Conservation (phyloP, 768 basidiomycete species). For the Auricularia heimuer region DNA sequence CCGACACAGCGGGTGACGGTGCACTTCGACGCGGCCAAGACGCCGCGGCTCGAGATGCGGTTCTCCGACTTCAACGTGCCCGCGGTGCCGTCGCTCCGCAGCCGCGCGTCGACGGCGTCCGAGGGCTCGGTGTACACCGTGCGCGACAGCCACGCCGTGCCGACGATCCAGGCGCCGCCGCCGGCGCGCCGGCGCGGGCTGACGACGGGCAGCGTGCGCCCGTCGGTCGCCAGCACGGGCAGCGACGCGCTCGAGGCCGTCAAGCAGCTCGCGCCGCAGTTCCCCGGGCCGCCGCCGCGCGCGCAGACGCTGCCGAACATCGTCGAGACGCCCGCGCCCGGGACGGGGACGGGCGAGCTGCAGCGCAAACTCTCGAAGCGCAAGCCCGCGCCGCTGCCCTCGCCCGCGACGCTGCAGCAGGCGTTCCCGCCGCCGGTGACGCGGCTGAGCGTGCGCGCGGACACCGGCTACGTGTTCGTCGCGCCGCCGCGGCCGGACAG, state of each 20-base stretch:
- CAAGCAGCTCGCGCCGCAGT: slow-evolving; percentile 42
- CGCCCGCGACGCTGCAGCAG: background rate
- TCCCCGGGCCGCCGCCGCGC: slow-evolving; percentile 38
- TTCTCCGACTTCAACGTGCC: slow-evolving; percentile 28
- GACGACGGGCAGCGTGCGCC: slow-evolving; percentile 4
- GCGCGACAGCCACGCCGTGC: background rate
- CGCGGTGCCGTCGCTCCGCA: slow-evolving; percentile 21
- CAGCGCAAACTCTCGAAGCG: background rate
- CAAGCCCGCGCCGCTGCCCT: background rate
- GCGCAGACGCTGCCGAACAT: background rate
- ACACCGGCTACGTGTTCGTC: background rate
- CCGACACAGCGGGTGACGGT: slow-evolving; percentile 40
- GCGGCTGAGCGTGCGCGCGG: background rate
- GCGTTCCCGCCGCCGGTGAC: background rate
- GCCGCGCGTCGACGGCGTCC: background rate
- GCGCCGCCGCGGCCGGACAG: background rate
- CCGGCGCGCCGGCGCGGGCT: background rate
- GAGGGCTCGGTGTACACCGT: background rate
- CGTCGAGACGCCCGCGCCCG: background rate
- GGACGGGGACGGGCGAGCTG: background rate
- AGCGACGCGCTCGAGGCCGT: slow-evolving; percentile 38
- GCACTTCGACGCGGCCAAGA: slow-evolving; percentile 29
- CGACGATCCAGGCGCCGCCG: background rate
- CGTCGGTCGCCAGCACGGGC: slow-evolving; percentile 20
- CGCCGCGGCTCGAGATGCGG: slow-evolving; percentile 45